These are phyloP conservation scores for Pseudozyma tsukubaensis DNA, from an alignment of 1,284 basidiomycete genomes.

Conservation along the genomic window DNA sequence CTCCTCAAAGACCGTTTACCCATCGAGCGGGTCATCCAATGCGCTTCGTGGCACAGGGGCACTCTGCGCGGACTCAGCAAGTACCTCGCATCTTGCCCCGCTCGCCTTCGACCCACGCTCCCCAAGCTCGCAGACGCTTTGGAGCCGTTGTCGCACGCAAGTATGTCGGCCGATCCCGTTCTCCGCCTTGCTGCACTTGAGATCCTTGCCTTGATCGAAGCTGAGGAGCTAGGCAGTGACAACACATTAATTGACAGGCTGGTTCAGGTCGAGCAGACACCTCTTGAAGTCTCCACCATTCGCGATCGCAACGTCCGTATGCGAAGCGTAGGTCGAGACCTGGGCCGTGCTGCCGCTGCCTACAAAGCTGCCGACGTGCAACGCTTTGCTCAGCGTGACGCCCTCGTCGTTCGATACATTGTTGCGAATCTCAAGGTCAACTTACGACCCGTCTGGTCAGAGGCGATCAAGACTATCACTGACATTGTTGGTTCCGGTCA, in stretches of 20 bases:
- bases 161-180: slow-evolving; percentile 54
- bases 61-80: slow-evolving; percentile 37
- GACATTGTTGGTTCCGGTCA: slow-evolving; percentile 50
- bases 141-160: slow-evolving; percentile 25
- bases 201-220: slow-evolving; percentile 47
- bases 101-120: slow-evolving; percentile 26
- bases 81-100: slow-evolving; percentile 31
- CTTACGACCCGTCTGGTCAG: slow-evolving; percentile 64
- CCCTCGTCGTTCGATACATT: slow-evolving; percentile 52
- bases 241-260: slow-evolving; percentile 37
- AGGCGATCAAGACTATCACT: slow-evolving; percentile 56
- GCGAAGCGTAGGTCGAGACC: slow-evolving; percentile 58
- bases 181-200: slow-evolving; percentile 53
- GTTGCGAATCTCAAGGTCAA: slow-evolving; percentile 66
- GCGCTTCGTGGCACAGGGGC: slow-evolving; percentile 47
- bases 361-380: slow-evolving; percentile 35
- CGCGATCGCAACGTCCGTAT: slow-evolving; percentile 65
- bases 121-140: slow-evolving; percentile 24
- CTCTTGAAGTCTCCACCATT: slow-evolving; percentile 52
- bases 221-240: slow-evolving; percentile 5
- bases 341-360: slow-evolving; percentile 32
- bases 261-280: slow-evolving; percentile 56
- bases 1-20: slow-evolving; percentile 27
- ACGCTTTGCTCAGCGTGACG: slow-evolving; percentile 17
- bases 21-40: slow-evolving; percentile 23